Base-by-base conservation (phyloP, 2,329 filamentous ascomycete genomes). In the Aotearoamyces nothofagi region DNA sequence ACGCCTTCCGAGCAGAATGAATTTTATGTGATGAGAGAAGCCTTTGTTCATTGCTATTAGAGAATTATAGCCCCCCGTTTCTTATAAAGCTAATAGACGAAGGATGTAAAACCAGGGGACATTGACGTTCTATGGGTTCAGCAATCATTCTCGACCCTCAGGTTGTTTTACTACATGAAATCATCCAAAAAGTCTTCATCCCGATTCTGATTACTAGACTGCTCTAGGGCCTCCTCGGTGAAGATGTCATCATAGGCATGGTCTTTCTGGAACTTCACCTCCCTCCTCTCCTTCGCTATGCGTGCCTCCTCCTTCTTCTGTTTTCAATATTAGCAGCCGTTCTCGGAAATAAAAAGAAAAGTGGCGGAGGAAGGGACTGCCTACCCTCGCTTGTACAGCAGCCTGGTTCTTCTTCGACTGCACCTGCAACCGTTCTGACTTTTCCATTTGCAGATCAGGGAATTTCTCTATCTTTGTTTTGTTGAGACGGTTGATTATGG, bases 241-340 rank as follows among this genome's bases (percentile, higher is more conserved):
- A 93, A 84, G 30, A 94, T 55, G 26, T 93, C 84, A 49, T 96
- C 90, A 53, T 98, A 98, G 2, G 86, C 87, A 56, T 98, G 87
- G n/a, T 93, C 84, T 56, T 90, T 90, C 55, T 92, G 82, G 66
- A 75, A 92, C 53, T 92, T 92, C 56, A 87, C 70, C 54, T 92
- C 78, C 54, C 82, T 79, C 39, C 82, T 68, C 58, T 94, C 82
- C 53, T 83, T 77, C 27, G 74, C 69, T 26, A 84, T 51, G 20
- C 61, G 60, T 0, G 69, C 71, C 44, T 90, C 81, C 51, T 86
- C 78, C 50, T 84, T 84, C 55, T 69, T 77, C 78, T 81, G 30
- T 26, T 22, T 14, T 11, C 5, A 24, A 30, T 20, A 24, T 9
- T 17, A 8, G 13, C 19, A n/a, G 19, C 19, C 8, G 8, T 7